Conservation (phyloP, 2,329 filamentous ascomycete species). For the Fonsecaea monophora region DNA sequence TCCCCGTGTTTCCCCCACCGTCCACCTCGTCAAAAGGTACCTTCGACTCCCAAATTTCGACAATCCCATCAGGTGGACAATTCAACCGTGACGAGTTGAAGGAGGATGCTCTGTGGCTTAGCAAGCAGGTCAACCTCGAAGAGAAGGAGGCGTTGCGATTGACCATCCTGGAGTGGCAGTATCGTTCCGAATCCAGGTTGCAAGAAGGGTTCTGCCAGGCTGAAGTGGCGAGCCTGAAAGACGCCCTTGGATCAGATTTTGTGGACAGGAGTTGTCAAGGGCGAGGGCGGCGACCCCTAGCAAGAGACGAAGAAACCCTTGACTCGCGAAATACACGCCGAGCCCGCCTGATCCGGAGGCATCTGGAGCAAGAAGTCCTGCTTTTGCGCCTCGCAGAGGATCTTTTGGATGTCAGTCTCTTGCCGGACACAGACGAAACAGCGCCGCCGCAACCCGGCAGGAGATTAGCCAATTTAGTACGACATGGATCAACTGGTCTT, state of each 20-base stretch:
- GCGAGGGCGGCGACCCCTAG: slow-evolving; percentile 30
- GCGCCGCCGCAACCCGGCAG: slow-evolving; percentile 6
- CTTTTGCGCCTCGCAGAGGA: slow-evolving; percentile 33
- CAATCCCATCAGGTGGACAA: slow-evolving; percentile 72
- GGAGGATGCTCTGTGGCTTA: slow-evolving; percentile 84
- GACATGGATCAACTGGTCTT: not conserved
- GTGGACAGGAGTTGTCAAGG: slow-evolving; percentile 62
- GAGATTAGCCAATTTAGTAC: not conserved
- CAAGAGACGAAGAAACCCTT: slow-evolving; percentile 55
- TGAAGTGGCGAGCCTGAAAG: slow-evolving; percentile 76
- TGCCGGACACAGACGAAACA: slow-evolving; percentile 13
- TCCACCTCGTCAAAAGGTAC: slow-evolving; percentile 62
- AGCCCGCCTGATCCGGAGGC: slow-evolving; percentile 72
- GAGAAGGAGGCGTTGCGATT: slow-evolving; percentile 82
- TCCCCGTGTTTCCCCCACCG: slow-evolving; percentile 27
- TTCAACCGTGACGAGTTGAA: slow-evolving; percentile 82
- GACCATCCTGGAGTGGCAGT: slow-evolving; percentile 82
- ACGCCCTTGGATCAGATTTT: slow-evolving; percentile 71
- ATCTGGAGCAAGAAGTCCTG: slow-evolving; percentile 55
- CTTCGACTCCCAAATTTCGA: slow-evolving; percentile 84
- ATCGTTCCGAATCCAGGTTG: slow-evolving; percentile 74
- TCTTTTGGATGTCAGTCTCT: slow-evolving; percentile 23
- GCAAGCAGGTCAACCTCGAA: slow-evolving; percentile 76
- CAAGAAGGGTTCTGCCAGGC: slow-evolving; percentile 75
- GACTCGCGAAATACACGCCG: slow-evolving; percentile 68